Percentiles rank a stretch among this genome's conserved stretches.
These are phyloP conservation scores for Ichthyophthirius multifiliis DNA, from an alignment of 169 alveolate species.

Conservation along the genomic window DNA sequence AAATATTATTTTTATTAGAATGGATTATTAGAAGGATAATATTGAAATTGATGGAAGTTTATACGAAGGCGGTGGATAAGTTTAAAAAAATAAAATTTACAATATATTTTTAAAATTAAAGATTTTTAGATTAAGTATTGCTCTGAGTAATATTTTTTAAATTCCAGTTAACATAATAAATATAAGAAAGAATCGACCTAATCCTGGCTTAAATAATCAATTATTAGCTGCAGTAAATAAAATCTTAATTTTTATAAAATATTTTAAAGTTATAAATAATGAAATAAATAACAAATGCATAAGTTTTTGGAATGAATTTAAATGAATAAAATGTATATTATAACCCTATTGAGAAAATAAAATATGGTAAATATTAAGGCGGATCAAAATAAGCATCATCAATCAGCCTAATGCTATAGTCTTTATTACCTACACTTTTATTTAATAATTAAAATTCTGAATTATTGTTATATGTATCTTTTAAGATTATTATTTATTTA, in stretches of 20 bases:
- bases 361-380: slow-evolving; percentile 9
- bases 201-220: slow-evolving; percentile 3
- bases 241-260: neutral
- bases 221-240: neutral
- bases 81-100: neutral
- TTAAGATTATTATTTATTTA: neutral
- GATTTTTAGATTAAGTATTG: slow-evolving; percentile 3
- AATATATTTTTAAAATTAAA: neutral
- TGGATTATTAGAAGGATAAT: too few species aligned
- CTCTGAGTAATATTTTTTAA: neutral
- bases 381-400: too few species aligned
- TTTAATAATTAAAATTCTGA: neutral
- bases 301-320: neutral
- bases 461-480: neutral
- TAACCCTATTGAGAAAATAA: neutral
- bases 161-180: neutral
- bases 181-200: neutral
- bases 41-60: neutral
- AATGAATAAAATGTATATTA: neutral
- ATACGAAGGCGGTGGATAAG: slow-evolving; percentile 1
- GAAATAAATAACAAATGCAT: slow-evolving; percentile 5
- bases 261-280: neutral
- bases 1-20: too few species aligned
- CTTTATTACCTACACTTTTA: neutral
- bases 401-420: too few species aligned